A percentile compares a stretch with the other conserved stretches of the same genome.
phyloP scores from a whole-genome alignment of 257 asterid species.

The Fraxinus cuspidata region DNA sequence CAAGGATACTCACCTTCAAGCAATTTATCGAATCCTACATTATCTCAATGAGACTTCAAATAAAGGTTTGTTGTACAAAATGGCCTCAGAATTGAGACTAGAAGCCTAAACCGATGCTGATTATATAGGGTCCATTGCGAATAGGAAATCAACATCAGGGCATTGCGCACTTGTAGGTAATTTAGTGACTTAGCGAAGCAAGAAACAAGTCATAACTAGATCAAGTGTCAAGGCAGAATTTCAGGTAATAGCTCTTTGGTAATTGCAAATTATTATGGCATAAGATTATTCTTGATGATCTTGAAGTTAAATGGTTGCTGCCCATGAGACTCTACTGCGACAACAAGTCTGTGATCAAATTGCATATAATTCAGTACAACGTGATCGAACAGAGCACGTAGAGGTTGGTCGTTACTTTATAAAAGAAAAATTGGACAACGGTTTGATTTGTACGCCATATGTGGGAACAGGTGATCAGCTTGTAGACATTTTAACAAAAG shows the following conservation, averaged over 20 bases:
- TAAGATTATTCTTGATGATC: background rate
- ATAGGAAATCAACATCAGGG: too few relatives aligned
- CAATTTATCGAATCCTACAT: background rate
- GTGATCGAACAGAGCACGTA: background rate
- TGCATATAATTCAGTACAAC: conserved; percentile 4
- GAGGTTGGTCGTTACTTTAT: background rate
- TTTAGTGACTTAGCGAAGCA: background rate
- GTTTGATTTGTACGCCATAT: conserved; percentile 6
- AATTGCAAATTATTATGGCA: background rate
- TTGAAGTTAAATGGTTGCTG: background rate
- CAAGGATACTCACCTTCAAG: background rate
- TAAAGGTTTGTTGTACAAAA: background rate
- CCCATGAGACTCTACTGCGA: conserved; percentile 3
- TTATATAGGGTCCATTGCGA: background rate
- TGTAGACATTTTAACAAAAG: background rate
- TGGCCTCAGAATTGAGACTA: background rate
- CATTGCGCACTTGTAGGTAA: background rate
- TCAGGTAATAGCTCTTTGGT: conserved; percentile 4
- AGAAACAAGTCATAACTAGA: background rate
- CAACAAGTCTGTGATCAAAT: background rate
- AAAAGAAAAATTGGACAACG: background rate
- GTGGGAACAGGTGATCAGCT: background rate
- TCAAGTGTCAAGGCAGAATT: background rate
- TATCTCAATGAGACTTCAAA: background rate
- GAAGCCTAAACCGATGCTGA: background rate